Conservation (phyloP, 805 yeast species). For the Nakazawaea laoshanensis region DNA sequence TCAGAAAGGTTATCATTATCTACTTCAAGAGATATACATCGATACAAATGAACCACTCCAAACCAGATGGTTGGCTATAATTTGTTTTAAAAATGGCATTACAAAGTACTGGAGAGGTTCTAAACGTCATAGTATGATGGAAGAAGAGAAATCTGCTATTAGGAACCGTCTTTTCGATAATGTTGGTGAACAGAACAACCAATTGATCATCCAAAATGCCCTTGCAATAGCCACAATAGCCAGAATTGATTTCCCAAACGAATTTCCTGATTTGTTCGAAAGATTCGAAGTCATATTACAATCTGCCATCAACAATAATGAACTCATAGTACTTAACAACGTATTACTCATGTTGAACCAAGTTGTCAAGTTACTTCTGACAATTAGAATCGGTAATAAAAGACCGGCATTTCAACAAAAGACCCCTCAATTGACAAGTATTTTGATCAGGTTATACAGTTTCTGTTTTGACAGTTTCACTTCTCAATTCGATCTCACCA, state of each 20-base stretch:
- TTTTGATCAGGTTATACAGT: slow-evolving; percentile 51
- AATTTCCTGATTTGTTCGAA: slow-evolving; percentile 80
- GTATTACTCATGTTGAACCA: slow-evolving; percentile 65
- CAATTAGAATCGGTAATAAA: slow-evolving; percentile 78
- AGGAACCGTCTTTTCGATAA: slow-evolving; percentile 45
- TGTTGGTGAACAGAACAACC: slow-evolving; percentile 64
- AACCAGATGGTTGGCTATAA: slow-evolving; percentile 79
- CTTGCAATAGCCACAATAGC: slow-evolving; percentile 73
- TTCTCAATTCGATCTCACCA: slow-evolving; percentile 34
- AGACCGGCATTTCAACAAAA: slow-evolving; percentile 70
- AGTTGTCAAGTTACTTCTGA: slow-evolving; percentile 61
- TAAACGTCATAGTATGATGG: slow-evolving; percentile 38
- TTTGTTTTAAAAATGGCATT: slow-evolving; percentile 81
- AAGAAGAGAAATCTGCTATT: slow-evolving; percentile 65
- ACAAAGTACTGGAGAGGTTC: slow-evolving; percentile 80
- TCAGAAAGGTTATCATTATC: slow-evolving; percentile 27
- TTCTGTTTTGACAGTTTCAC: slow-evolving; percentile 60
- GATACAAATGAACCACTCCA: slow-evolving; percentile 53
- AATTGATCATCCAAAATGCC: slow-evolving; percentile 75
- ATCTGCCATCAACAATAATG: slow-evolving; percentile 31
- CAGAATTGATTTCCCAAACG: slow-evolving; percentile 76
- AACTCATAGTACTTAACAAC: slow-evolving; percentile 52
- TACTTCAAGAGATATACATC: slow-evolving; percentile 43
- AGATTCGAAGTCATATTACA: slow-evolving; percentile 41
- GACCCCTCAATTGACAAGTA: slow-evolving; percentile 53